Conservation (phyloP, 2,329 filamentous ascomycete species). For the Didymella sp. region DNA sequence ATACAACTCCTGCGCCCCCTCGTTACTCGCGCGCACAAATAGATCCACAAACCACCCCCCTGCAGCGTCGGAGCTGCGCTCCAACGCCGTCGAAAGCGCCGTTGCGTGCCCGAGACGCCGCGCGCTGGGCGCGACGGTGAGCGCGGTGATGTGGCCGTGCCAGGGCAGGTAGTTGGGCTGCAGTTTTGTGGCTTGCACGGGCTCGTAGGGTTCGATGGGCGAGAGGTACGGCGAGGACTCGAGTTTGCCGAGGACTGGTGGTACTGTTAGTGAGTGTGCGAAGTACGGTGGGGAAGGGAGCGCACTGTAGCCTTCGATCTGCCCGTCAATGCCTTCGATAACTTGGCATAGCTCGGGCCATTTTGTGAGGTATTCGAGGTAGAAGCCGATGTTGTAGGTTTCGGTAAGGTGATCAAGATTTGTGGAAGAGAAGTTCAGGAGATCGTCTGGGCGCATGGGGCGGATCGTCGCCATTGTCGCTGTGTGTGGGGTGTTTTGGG, state of each 20-base stretch:
- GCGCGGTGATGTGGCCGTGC: conserved; percentile 96
- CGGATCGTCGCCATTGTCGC: conserved; percentile 80
- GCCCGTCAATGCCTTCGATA: conserved; percentile 83
- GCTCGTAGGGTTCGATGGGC: conserved; percentile 75
- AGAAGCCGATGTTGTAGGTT: conserved; percentile 95
- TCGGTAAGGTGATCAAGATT: conserved; percentile 98
- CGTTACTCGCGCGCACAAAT: conserved; percentile 89
- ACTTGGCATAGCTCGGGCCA: conserved; percentile 96
- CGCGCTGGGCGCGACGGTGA: conserved; percentile 88
- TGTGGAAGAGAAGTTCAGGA: conserved; percentile 89
- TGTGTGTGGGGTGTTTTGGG: neutral
- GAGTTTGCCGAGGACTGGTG: conserved; percentile 90
- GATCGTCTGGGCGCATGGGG: conserved; percentile 71
- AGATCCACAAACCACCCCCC: conserved; percentile 95
- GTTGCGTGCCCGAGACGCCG: conserved; percentile 87
- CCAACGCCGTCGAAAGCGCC: conserved; percentile 79
- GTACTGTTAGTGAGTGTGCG: conserved; percentile 3
- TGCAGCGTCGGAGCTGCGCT: conserved; percentile 80
- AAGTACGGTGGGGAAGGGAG: neutral
- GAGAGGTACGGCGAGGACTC: conserved; percentile 80
- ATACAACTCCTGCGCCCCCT: conserved; percentile 87
- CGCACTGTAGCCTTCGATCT: conserved; percentile 93
- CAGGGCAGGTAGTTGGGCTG: conserved; percentile 86
- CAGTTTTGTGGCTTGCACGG: conserved; percentile 47
- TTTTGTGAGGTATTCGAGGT: conserved; percentile 92